Percentiles rank a stretch among this genome's conserved stretches.
These are phyloP conservation scores for Irpex lacteus DNA, from an alignment of 1,284 basidiomycete genomes.

Conservation along the genomic window DNA sequence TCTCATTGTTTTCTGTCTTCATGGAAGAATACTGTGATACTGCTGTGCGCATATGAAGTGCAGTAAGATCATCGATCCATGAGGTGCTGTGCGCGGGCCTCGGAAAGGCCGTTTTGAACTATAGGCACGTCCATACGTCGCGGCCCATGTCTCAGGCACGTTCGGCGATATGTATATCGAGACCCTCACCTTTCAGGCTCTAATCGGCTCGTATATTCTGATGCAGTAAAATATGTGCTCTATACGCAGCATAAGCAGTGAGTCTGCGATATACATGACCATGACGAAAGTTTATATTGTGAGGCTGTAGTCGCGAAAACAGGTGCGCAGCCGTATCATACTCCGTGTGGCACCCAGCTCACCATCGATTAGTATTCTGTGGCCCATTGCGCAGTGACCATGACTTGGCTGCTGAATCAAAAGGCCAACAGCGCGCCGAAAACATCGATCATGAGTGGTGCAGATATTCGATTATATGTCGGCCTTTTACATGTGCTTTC, in stretches of 20 bases:
- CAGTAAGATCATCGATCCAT: neutral
- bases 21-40: neutral
- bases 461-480: neutral
- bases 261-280: neutral
- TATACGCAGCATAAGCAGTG: neutral
- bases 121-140: neutral
- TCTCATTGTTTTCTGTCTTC: neutral
- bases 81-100: neutral
- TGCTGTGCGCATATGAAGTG: neutral
- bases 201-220: neutral
- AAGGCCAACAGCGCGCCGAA: neutral
- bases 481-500: neutral
- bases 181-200: neutral
- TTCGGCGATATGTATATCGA: too few species aligned
- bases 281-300: neutral
- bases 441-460: neutral
- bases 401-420: neutral
- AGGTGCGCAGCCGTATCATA: neutral
- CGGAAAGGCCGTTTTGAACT: neutral
- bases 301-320: neutral
- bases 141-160: conserved; percentile 1
- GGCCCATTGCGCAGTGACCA: neutral
- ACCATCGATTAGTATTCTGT: neutral
- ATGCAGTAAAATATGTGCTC: neutral
- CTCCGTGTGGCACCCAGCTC: neutral